Conservation (phyloP, 169 alveolate species). For the Babesia microti region DNA sequence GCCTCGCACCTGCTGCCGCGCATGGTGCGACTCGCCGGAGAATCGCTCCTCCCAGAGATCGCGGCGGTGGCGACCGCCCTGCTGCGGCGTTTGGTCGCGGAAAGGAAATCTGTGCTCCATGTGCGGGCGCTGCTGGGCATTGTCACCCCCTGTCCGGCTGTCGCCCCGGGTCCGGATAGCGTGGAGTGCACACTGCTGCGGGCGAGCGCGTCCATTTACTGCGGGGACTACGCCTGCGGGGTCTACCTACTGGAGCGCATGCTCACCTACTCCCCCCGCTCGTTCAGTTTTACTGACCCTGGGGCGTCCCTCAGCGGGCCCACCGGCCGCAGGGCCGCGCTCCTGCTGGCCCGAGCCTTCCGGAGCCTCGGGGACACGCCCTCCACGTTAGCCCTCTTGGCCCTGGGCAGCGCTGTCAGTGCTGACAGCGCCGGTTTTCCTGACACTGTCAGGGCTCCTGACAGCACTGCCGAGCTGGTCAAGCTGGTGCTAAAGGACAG, state of each 20-base stretch:
- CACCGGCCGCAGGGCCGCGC: no score
- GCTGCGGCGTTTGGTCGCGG: background rate
- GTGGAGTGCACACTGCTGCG: constrained; percentile 17
- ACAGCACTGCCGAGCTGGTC: no score
- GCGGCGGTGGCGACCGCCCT: background rate
- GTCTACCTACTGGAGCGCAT: constrained; percentile 28
- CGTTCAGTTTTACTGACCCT: constrained; percentile 24
- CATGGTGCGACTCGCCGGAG: constrained; percentile 17
- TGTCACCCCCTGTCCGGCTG: background rate
- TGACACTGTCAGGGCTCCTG: no score
- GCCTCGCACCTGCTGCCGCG: constrained; percentile 24
- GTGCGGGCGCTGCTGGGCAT: background rate
- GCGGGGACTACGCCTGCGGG: constrained; percentile 37
- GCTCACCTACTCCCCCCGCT: constrained; percentile 5
- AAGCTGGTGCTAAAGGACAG: no score
- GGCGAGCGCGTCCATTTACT: constrained; percentile 38
- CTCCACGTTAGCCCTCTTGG: no score
- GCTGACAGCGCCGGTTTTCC: no score
- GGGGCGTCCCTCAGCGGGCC: constrained; percentile 9
- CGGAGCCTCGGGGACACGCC: no score
- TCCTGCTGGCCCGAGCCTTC: no score
- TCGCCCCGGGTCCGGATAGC: constrained; percentile 6
- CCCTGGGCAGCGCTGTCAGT: no score
- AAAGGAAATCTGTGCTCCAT: background rate
- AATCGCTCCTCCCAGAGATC: constrained; percentile 3